phyloP scores from a whole-genome alignment of 2,329 filamentous ascomycete species.

The Neofusicoccum cordaticola region DNA sequence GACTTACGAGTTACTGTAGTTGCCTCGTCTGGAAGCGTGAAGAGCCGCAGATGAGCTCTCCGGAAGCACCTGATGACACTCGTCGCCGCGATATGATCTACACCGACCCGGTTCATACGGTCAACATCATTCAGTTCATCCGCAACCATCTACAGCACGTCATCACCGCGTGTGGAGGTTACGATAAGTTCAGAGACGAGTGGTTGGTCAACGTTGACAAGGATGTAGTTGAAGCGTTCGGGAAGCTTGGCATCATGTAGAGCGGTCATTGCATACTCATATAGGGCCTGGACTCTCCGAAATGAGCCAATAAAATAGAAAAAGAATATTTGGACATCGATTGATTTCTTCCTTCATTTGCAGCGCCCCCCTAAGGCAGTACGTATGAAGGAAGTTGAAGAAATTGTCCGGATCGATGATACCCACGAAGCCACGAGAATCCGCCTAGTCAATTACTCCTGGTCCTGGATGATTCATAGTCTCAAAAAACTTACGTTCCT shows the following conservation, averaged over 20 bases:
- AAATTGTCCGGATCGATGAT: too few species aligned
- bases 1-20: constrained; percentile 23
- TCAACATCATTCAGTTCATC: constrained; percentile 64
- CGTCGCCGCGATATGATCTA: constrained; percentile 50
- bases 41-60: constrained; percentile 23
- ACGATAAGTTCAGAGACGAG: constrained; percentile 62
- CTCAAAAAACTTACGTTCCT: too few species aligned
- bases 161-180: constrained; percentile 61
- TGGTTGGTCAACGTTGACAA: constrained; percentile 74
- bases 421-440: too few species aligned
- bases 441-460: too few species aligned
- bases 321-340: too few species aligned
- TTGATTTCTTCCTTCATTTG: too few species aligned
- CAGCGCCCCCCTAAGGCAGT: too few species aligned
- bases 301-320: too few species aligned
- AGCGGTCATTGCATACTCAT: not conserved
- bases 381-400: too few species aligned
- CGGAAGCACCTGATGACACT: constrained; percentile 45
- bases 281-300: not conserved
- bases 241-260: constrained; percentile 36
- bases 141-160: constrained; percentile 59
- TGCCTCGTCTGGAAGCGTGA: constrained; percentile 42
- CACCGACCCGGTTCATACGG: constrained; percentile 65
- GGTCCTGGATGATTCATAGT: too few species aligned
- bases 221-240: constrained; percentile 66